phyloP scores from a whole-genome alignment of 164 flowering plant species.

The Annona cherimola region DNA sequence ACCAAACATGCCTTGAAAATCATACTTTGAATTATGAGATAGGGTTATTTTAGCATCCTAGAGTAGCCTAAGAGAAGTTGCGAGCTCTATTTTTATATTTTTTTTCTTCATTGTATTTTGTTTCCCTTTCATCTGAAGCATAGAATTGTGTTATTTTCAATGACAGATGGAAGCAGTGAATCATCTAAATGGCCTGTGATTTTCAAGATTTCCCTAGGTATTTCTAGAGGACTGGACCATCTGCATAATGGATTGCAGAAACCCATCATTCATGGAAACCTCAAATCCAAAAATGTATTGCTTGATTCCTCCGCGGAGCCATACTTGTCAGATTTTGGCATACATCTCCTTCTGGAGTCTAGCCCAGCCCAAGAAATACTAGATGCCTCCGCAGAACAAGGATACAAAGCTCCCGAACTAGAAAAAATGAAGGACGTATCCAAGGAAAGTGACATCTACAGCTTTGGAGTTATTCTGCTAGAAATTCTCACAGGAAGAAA shows the following conservation, averaged over 20 bases:
- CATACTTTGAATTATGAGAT: too few species aligned
- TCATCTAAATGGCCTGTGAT: slow-evolving; percentile 61
- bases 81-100: too few species aligned
- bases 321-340: slow-evolving; percentile 64
- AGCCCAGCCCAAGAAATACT: slow-evolving; percentile 74
- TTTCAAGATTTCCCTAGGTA: slow-evolving; percentile 54
- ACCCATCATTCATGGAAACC: slow-evolving; percentile 81
- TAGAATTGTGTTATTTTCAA: slow-evolving; percentile 1
- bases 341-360: slow-evolving; percentile 66
- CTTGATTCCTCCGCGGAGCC: slow-evolving; percentile 50
- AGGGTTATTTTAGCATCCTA: too few species aligned
- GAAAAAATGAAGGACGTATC: slow-evolving; percentile 82
- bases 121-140: not conserved
- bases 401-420: slow-evolving; percentile 91
- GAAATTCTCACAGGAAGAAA: slow-evolving; percentile 76
- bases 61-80: too few species aligned
- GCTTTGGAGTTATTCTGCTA: slow-evolving; percentile 78
- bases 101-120: too few species aligned
- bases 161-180: slow-evolving; percentile 46
- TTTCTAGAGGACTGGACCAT: slow-evolving; percentile 66
- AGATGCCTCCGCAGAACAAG: slow-evolving; percentile 60
- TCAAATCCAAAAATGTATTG: slow-evolving; percentile 75
- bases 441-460: slow-evolving; percentile 65
- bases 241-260: slow-evolving; percentile 63
- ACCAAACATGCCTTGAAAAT: too few species aligned